Evolutionary conservation across 768 basidiomycete species (phyloP).

Genomic region (Mycena crocata): DNA sequence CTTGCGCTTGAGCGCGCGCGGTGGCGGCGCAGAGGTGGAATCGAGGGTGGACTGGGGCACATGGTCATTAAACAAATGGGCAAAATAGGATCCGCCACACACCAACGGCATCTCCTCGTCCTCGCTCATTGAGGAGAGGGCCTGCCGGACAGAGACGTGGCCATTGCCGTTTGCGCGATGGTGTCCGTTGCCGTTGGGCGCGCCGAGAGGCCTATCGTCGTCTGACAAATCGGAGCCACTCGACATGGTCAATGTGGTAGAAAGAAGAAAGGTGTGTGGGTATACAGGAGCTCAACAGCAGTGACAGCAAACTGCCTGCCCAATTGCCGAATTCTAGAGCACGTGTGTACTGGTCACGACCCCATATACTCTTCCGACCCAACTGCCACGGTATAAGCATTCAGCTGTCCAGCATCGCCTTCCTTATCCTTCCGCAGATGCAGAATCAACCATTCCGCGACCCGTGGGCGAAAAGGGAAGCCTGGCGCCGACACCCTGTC

Average conservation of each 20-base stretch:
- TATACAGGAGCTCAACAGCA: constrained; percentile 35
- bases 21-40: constrained; percentile 52
- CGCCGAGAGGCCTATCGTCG: constrained; percentile 65
- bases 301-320: constrained; percentile 31
- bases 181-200: constrained; percentile 56
- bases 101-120: constrained; percentile 82
- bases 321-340: constrained; percentile 28
- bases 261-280: constrained; percentile 41
- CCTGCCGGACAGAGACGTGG: constrained; percentile 46
- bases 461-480: constrained; percentile 94
- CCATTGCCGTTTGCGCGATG: constrained; percentile 56
- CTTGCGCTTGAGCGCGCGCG: constrained; percentile 69
- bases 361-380: not conserved
- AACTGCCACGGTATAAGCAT: constrained; percentile 28
- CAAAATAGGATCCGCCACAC: constrained; percentile 42
- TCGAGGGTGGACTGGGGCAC: constrained; percentile 68
- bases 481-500: constrained; percentile 92
- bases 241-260: constrained; percentile 49
- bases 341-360: not conserved
- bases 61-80: constrained; percentile 39
- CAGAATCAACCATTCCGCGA: constrained; percentile 84
- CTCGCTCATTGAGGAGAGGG: constrained; percentile 68
- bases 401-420: constrained; percentile 10
- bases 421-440: constrained; percentile 52
- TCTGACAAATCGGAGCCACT: constrained; percentile 64